These are phyloP conservation scores for Xylariomycetidae sp. DNA, from an alignment of 2,329 filamentous ascomycete species.

Conservation along the genomic window DNA sequence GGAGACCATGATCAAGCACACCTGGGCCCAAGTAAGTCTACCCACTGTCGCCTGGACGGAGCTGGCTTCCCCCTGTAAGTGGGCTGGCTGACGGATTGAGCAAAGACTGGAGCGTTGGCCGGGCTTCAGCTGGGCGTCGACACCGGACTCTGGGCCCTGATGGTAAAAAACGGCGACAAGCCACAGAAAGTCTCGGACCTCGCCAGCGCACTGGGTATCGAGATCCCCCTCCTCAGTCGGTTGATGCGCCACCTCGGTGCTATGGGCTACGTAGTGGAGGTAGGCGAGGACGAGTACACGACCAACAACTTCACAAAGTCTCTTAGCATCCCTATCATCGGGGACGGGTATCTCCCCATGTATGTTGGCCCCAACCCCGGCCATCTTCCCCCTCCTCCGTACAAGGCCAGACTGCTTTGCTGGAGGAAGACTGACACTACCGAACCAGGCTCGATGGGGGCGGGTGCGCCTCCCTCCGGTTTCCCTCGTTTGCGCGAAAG, in stretches of 20 bases:
- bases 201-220: slow-evolving; percentile 21
- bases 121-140: slow-evolving; percentile 29
- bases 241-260: slow-evolving; percentile 30
- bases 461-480: slow-evolving; percentile 13
- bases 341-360: slow-evolving; percentile 23
- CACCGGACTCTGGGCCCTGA: slow-evolving; percentile 30
- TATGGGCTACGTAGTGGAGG: slow-evolving; percentile 29
- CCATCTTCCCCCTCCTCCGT: too few relatives aligned
- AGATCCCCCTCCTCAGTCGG: slow-evolving; percentile 19
- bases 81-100: too few relatives aligned
- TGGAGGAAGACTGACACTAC: slow-evolving; percentile 2
- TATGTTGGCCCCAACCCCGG: too few relatives aligned
- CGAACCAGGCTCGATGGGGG: slow-evolving; percentile 7
- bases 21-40: slow-evolving; percentile 41
- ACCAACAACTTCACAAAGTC: slow-evolving; percentile 27
- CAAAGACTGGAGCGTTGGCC: slow-evolving; percentile 7
- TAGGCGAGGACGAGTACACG: slow-evolving; percentile 26
- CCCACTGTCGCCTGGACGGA: too few relatives aligned
- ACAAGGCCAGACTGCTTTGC: too few relatives aligned
- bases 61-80: too few relatives aligned
- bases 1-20: slow-evolving; percentile 43
- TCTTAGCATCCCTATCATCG: slow-evolving; percentile 18
- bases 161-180: slow-evolving; percentile 25
- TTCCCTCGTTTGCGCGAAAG: slow-evolving; percentile 26
- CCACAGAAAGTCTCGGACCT: slow-evolving; percentile 28